Conservation (phyloP, 768 basidiomycete genomes). For the Chlorophyllum brunneum region DNA sequence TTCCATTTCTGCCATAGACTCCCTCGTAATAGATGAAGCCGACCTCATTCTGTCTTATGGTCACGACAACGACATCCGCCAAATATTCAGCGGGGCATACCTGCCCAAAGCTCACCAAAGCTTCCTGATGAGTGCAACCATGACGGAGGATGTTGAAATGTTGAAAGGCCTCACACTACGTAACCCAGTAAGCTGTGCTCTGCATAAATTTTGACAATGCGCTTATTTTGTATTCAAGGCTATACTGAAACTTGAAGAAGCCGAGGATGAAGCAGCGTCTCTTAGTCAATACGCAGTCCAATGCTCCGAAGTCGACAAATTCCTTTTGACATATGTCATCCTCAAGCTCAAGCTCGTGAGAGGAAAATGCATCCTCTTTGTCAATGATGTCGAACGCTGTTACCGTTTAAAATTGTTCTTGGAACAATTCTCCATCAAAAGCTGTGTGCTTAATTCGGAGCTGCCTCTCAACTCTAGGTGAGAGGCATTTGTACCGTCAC, state of each 20-base stretch:
- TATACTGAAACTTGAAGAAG: constrained; percentile 84
- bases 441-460: constrained; percentile 94
- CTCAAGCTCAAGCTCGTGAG: constrained; percentile 94
- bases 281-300: constrained; percentile 84
- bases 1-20: constrained; percentile 62
- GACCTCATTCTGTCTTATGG: constrained; percentile 97
- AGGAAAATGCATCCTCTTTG: constrained; percentile 95
- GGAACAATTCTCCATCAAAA: constrained; percentile 95
- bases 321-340: constrained; percentile 92
- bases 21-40: constrained; percentile 95
- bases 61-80: constrained; percentile 84
- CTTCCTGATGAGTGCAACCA: constrained; percentile 95
- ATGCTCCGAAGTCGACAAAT: constrained; percentile 95
- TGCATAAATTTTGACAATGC: neutral
- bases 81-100: constrained; percentile 62
- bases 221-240: constrained; percentile 32
- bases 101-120: constrained; percentile 84
- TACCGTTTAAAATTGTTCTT: constrained; percentile 98
- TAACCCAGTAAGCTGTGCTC: constrained; percentile 66
- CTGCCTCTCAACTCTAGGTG: constrained; percentile 91
- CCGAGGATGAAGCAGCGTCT: constrained; percentile 73
- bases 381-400: constrained; percentile 91
- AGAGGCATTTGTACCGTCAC: constrained; percentile 1
- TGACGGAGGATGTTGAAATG: constrained; percentile 93
- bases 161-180: constrained; percentile 86